These are phyloP conservation scores for Penicillium fuscoglaucum DNA, from an alignment of 2,329 filamentous ascomycete genomes.

Conservation along the genomic window DNA sequence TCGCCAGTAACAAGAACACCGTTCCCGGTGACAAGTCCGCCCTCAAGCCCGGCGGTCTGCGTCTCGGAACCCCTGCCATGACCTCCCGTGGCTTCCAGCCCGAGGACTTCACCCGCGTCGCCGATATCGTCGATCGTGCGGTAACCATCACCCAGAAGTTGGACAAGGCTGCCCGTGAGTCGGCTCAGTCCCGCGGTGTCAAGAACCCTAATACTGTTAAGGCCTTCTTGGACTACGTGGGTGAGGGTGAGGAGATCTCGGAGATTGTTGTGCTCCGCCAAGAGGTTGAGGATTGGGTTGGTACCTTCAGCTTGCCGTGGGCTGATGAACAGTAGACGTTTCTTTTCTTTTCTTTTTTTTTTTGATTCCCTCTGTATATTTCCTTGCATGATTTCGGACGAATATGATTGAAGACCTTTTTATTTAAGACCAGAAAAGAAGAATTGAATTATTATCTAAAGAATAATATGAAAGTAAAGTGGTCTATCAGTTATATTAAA, in stretches of 20 bases:
- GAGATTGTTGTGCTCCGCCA: constrained; percentile 84
- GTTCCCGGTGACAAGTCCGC: constrained; percentile 94
- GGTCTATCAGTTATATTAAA: neutral
- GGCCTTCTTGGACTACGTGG: constrained; percentile 92
- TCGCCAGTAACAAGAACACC: constrained; percentile 99
- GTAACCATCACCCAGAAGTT: constrained; percentile 76
- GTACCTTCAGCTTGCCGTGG: constrained; percentile 84
- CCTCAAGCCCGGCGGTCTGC: constrained; percentile 85
- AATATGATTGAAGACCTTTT: constrained; percentile 23
- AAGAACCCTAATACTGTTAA: constrained; percentile 98
- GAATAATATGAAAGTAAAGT: no score
- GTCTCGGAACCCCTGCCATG: constrained; percentile 96
- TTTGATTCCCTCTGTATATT: constrained; percentile 20
- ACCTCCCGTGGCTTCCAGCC: constrained; percentile 90
- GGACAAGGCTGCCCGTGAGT: constrained; percentile 66
- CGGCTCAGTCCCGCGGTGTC: constrained; percentile 77
- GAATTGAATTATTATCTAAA: neutral
- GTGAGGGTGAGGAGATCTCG: constrained; percentile 72
- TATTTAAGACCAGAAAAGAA: neutral
- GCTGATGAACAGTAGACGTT: constrained; percentile 59
- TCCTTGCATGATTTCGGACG: constrained; percentile 26
- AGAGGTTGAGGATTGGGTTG: constrained; percentile 88
- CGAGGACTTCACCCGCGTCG: constrained; percentile 83
- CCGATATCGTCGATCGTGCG: constrained; percentile 79
- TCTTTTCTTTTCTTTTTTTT: constrained; percentile 9